A percentile compares a stretch with the other conserved stretches of the same genome.
Evolutionary conservation across 2,329 filamentous ascomycete genomes (phyloP).

Genomic region (Curvularia spicifera): DNA sequence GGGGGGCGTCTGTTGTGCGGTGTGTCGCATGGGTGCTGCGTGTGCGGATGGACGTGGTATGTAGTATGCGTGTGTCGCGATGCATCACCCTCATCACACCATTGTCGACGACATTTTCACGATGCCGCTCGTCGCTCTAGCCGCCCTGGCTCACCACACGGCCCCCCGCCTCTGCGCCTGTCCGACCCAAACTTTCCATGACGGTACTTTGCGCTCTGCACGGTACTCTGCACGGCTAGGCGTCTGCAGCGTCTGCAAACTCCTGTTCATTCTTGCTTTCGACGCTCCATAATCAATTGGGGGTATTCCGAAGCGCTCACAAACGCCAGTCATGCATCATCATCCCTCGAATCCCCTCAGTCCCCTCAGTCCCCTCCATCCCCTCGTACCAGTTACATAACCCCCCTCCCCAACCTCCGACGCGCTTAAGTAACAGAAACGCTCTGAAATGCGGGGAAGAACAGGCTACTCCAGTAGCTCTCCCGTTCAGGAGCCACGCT

Average conservation of each 20-base stretch:
- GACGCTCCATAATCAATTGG: conserved; percentile 38
- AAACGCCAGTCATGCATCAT: conserved; percentile 46
- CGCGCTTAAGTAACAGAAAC: conserved; percentile 47
- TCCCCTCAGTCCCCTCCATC: conserved; percentile 1
- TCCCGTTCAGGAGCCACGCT: conserved; percentile 29
- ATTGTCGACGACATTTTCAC: conserved; percentile 33
- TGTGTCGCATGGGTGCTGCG: not conserved
- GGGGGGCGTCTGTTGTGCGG: not conserved
- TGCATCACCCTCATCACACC: conserved; percentile 27
- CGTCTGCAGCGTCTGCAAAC: conserved; percentile 7
- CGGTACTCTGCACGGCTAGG: conserved; percentile 2
- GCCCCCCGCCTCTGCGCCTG: not conserved
- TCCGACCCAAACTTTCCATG: not conserved
- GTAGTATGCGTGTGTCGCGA: not conserved
- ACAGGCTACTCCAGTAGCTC: conserved; percentile 38
- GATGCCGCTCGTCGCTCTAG: conserved; percentile 20
- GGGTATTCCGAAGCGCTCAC: conserved; percentile 44
- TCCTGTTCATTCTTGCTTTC: conserved; percentile 19
- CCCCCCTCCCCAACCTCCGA: conserved; percentile 13
- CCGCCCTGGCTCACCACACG: not conserved
- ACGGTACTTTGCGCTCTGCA: not conserved
- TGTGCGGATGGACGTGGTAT: not conserved
- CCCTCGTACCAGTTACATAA: conserved; percentile 29
- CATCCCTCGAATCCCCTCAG: conserved; percentile 8
- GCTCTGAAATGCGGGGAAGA: conserved; percentile 46